These are phyloP conservation scores for Scytalidium sp. DNA, from an alignment of 2,329 filamentous ascomycete species.

Conservation along the genomic window DNA sequence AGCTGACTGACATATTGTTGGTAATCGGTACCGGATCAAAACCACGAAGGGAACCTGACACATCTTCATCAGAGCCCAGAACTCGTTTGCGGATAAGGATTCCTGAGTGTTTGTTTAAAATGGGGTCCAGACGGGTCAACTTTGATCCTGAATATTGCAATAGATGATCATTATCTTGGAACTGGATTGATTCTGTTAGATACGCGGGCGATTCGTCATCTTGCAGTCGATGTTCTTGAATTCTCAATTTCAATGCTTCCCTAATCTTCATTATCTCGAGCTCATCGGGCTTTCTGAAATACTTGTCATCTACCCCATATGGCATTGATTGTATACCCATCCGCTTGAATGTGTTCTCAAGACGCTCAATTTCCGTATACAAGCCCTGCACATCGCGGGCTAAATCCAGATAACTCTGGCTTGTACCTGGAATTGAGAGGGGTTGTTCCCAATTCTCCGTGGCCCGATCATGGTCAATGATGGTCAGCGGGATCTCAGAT, in stretches of 20 bases:
- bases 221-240: not conserved
- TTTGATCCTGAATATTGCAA: not conserved
- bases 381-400: not conserved
- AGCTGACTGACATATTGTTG: not conserved
- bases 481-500: not conserved
- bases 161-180: not conserved
- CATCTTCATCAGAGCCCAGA: not conserved
- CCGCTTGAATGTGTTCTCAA: not conserved
- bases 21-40: not conserved
- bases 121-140: not conserved
- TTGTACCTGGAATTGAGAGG: too few relatives aligned
- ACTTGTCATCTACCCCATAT: not conserved
- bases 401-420: too few relatives aligned
- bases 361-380: not conserved
- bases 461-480: not conserved
- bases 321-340: not conserved
- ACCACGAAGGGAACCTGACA: not conserved
- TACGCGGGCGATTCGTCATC: not conserved
- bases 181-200: not conserved
- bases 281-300: not conserved
- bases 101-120: not conserved
- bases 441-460: too few relatives aligned
- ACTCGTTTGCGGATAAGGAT: not conserved
- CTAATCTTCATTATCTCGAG: not conserved
- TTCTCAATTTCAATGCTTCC: not conserved